A percentile compares a stretch with the other conserved stretches of the same genome.
Conservation (phyloP, 2,329 filamentous ascomycete genomes). For the Thielaviopsis populi region DNA sequence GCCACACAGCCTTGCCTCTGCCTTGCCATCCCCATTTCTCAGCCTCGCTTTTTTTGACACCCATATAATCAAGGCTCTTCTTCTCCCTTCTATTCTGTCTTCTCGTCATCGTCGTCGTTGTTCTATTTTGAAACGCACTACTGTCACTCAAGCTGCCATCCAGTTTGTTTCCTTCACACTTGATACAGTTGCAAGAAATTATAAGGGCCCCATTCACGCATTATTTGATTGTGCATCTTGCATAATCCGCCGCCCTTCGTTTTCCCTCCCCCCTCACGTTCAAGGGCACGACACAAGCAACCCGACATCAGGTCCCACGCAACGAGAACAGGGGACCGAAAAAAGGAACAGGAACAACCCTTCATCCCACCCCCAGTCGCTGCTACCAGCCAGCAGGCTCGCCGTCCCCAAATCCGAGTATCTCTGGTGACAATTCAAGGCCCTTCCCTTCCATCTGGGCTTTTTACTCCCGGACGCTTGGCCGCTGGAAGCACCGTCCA, state of each 20-base stretch:
- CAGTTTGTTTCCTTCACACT: not conserved
- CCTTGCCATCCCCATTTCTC: not conserved
- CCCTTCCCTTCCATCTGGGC: not conserved
- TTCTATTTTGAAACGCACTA: slow-evolving; percentile 4
- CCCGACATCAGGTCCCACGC: not conserved
- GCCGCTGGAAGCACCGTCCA: not conserved
- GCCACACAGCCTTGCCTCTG: not conserved
- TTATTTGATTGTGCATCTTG: not conserved
- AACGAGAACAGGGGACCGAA: not conserved
- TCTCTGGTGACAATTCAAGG: not conserved
- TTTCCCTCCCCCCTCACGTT: not conserved
- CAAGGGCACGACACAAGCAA: not conserved
- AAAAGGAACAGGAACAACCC: not conserved
- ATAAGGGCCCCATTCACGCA: not conserved
- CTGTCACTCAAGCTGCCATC: not conserved
- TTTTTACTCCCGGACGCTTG: not conserved
- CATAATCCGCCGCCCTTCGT: not conserved
- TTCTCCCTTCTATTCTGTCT: not conserved
- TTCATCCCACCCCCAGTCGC: not conserved
- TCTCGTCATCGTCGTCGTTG: not conserved
- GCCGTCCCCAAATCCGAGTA: not conserved
- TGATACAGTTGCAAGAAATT: not conserved
- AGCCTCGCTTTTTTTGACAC: not conserved
- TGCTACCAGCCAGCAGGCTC: not conserved
- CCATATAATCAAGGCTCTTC: not conserved